Percentiles rank a stretch among this genome's conserved stretches.
phyloP scores from a whole-genome alignment of 306 rosid genomes.

The Inga oerstediana region DNA sequence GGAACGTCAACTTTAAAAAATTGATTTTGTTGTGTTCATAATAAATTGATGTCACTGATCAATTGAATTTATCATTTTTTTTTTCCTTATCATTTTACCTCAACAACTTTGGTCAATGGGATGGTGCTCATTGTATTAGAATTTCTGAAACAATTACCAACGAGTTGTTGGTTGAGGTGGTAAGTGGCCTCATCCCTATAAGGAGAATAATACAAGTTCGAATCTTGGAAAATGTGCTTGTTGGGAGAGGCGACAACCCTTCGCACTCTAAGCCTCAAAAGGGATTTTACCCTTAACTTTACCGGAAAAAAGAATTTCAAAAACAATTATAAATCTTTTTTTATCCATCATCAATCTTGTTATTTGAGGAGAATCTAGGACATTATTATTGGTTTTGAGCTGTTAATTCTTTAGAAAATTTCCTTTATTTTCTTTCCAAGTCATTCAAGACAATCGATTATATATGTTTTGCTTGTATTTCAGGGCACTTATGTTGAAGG shows the following conservation, averaged over 20 bases:
- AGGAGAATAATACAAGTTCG: too few relatives aligned
- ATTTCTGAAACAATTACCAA: not conserved
- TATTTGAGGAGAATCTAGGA: constrained; percentile 1
- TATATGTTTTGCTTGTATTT: constrained; percentile 28
- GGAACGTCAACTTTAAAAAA: not conserved
- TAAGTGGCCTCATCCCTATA: too few relatives aligned
- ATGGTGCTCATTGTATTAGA: constrained; percentile 2
- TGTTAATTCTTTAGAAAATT: not conserved
- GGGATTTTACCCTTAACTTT: too few relatives aligned
- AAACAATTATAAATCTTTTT: not conserved
- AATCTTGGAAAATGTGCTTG: too few relatives aligned
- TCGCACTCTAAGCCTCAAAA: too few relatives aligned
- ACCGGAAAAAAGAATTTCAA: not conserved
- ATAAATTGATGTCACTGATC: constrained; percentile 18
- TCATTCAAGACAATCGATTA: constrained; percentile 23
- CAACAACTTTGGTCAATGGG: not conserved
- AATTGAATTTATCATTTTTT: not conserved
- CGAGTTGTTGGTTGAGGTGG: too few relatives aligned
- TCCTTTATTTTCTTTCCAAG: not conserved
- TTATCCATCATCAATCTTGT: not conserved
- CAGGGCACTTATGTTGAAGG: constrained; percentile 99
- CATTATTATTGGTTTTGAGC: constrained; percentile 20
- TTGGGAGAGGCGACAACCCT: too few relatives aligned
- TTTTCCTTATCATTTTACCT: not conserved
- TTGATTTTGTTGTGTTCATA: constrained; percentile 16